phyloP scores from a whole-genome alignment of 805 yeast species.

The Phaffomyces antillensis region DNA sequence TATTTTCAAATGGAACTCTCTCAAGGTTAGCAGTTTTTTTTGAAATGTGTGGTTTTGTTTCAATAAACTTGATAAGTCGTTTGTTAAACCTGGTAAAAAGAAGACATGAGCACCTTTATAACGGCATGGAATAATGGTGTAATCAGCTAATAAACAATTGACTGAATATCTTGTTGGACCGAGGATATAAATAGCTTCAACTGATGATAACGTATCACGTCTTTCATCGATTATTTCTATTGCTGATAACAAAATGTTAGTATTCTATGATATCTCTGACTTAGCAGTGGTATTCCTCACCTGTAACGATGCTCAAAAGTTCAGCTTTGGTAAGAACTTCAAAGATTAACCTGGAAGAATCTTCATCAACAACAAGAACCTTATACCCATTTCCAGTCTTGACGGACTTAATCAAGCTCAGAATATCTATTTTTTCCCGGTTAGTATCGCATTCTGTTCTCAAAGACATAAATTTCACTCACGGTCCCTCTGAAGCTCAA shows the following conservation, averaged over 20 bases:
- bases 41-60: conserved; percentile 24
- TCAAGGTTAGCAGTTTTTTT: conserved; percentile 25
- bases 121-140: conserved; percentile 52
- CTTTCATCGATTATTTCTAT: conserved; percentile 56
- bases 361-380: conserved; percentile 50
- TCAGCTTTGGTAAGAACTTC: conserved; percentile 42
- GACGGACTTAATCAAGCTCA: conserved; percentile 32
- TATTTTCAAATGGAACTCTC: conserved; percentile 41
- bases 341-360: conserved; percentile 40
- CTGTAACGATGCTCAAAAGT: conserved; percentile 45
- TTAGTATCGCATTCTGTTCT: not conserved
- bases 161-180: conserved; percentile 63
- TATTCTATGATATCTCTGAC: not conserved
- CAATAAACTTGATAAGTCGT: conserved; percentile 23
- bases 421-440: conserved; percentile 20
- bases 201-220: conserved; percentile 53
- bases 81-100: conserved; percentile 54
- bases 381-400: conserved; percentile 39
- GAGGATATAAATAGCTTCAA: conserved; percentile 76
- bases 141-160: conserved; percentile 76
- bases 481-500: conserved; percentile 31
- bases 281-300: conserved; percentile 2
- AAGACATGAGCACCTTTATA: conserved; percentile 70
- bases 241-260: conserved; percentile 26
- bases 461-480: conserved; percentile 1